Evolutionary conservation across 352 stramenopile species (phyloP).

Genomic region (Phytophthora hibernalis): DNA sequence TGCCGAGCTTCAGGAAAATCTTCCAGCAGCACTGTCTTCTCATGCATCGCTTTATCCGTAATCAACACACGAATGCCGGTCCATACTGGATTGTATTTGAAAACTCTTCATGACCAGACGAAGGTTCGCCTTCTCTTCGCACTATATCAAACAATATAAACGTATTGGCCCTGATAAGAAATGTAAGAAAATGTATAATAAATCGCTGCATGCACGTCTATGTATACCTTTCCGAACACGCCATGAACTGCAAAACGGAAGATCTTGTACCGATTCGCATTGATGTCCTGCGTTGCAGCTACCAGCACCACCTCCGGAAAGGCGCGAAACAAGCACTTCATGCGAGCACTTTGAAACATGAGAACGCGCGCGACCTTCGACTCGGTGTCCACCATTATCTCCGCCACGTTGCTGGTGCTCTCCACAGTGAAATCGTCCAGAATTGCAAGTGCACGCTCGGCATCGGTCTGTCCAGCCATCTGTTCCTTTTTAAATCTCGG

Average conservation of each 20-base stretch:
- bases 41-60: too few relatives aligned
- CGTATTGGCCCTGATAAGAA: neutral
- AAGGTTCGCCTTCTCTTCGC: neutral
- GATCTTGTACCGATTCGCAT: neutral
- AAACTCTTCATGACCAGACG: neutral
- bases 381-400: neutral
- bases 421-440: neutral
- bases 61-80: neutral
- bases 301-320: neutral
- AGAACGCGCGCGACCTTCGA: neutral
- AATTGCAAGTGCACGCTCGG: conserved; percentile 2
- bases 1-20: too few relatives aligned
- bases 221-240: neutral
- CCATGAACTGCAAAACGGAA: neutral
- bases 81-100: neutral
- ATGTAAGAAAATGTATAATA: neutral
- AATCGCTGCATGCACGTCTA: neutral
- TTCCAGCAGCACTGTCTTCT: too few relatives aligned
- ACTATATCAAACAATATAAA: neutral
- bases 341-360: neutral
- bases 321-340: neutral
- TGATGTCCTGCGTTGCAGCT: neutral
- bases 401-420: neutral
- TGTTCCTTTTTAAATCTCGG: neutral
- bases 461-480: neutral